Base-by-base conservation (phyloP, 768 basidiomycete genomes). In the Crepidotus variabilis region DNA sequence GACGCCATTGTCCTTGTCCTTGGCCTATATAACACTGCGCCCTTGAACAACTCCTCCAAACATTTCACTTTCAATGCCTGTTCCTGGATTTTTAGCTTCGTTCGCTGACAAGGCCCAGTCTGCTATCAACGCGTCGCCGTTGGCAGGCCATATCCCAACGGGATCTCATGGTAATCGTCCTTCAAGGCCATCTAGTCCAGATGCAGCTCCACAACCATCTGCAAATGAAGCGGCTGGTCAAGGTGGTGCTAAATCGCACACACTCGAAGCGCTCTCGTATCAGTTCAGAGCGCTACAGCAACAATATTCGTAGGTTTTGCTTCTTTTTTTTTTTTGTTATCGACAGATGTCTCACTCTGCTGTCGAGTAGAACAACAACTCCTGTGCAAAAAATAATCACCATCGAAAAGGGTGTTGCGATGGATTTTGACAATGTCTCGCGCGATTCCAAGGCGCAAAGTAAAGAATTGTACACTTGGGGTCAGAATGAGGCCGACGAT, bases 381-480 rank as follows among this genome's bases (percentile, higher is more conserved):
- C 87, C 88, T 2, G 69, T 87, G 0, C 92, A 93, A 74, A 87
- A 84, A 66, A 84, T 92, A 57, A 86, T 94, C 60, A 93, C 92
- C 0, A 72, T 81, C 6, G 81, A 83, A 67, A 94, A 93, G 69
- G 87, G 91, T 3, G 75, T 92, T 14, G 84, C 87, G 18, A 78
- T 94, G 61, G 89, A 90, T 69, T 80, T 82, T 63, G 87, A 92
- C 61, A 78, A 76, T 56, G 69, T 86, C 28, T 75, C 84, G 2
- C 82, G 87, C 60, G 85, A 91, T 63, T 65, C 78, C 7, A 86
- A 92, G 66, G 72, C 80, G 0, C 84, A 86, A 66, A 90, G 89
- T 78, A 93, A 92, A 71, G 92, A 93, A 58, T 73, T 93, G 22
- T 94, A 91, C 63, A 82, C 81, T 13, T 94, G 91, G 91, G 91